Evolutionary conservation across 176 grass and related monocot genomes (phyloP).

Genomic region (Hyparrhenia diplandra): DNA sequence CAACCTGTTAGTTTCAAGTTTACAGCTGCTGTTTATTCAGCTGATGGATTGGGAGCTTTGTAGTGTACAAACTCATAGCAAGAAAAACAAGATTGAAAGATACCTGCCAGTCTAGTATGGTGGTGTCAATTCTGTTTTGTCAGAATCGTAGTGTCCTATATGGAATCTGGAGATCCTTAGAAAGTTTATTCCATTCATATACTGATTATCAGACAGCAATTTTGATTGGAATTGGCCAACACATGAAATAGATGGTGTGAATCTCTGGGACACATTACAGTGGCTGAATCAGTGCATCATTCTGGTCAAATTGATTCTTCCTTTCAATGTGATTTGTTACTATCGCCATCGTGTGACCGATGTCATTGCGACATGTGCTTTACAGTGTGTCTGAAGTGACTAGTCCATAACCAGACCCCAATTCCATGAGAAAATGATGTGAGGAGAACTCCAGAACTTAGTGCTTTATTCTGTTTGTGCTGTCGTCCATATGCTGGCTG

Average conservation of each 20-base stretch:
- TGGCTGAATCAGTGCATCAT: neutral
- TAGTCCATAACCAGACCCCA: neutral
- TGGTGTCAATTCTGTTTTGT: slow-evolving; percentile 1
- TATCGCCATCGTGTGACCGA: neutral
- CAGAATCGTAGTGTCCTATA: neutral
- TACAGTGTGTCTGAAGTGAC: neutral
- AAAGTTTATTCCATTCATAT: slow-evolving; percentile 17
- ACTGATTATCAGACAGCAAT: neutral
- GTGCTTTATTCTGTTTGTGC: slow-evolving; percentile 3
- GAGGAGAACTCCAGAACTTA: neutral
- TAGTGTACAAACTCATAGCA: slow-evolving; percentile 9
- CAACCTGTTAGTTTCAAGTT: neutral
- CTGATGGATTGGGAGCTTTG: neutral
- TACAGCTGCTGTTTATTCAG: slow-evolving; percentile 7
- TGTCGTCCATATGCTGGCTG: neutral
- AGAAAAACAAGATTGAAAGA: slow-evolving; percentile 16
- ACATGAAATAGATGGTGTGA: neutral
- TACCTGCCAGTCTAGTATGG: neutral
- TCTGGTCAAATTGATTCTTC: neutral
- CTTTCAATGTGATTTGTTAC: neutral
- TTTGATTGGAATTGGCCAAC: slow-evolving; percentile 6
- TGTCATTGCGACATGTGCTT: slow-evolving; percentile 13
- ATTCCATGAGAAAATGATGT: slow-evolving; percentile 18
- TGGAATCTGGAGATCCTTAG: slow-evolving; percentile 22
- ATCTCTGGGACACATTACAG: neutral